Conservation (phyloP, 2,329 filamentous ascomycete genomes). For the Claviceps purpurea region DNA sequence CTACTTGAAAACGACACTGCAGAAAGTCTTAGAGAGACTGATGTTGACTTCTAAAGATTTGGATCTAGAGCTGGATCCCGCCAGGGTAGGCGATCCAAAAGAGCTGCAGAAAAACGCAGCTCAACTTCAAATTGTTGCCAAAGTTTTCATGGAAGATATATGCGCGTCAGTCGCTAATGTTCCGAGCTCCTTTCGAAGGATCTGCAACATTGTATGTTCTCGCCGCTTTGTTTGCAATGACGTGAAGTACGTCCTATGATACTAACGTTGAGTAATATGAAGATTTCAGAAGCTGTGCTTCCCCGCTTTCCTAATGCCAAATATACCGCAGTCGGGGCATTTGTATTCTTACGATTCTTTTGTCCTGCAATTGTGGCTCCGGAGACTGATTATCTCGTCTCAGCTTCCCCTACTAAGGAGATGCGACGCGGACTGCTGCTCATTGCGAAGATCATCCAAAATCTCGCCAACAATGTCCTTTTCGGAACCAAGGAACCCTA, state of each 20-base stretch:
- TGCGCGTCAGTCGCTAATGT: constrained; percentile 48
- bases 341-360: constrained; percentile 60
- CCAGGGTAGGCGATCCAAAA: constrained; percentile 44
- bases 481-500: constrained; percentile 61
- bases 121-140: constrained; percentile 52
- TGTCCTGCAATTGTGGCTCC: constrained; percentile 60
- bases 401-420: constrained; percentile 48
- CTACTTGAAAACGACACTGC: constrained; percentile 50
- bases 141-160: constrained; percentile 60
- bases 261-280: background rate
- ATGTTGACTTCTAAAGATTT: constrained; percentile 55
- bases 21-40: constrained; percentile 52
- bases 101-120: constrained; percentile 53
- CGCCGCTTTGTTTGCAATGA: background rate
- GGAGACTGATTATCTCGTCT: constrained; percentile 52
- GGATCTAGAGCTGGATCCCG: constrained; percentile 54
- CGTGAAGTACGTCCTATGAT: background rate
- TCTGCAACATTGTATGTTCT: constrained; percentile 48
- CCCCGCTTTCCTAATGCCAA: constrained; percentile 54
- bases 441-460: constrained; percentile 60
- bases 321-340: constrained; percentile 58
- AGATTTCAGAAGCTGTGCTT: constrained; percentile 51
- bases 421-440: constrained; percentile 55
- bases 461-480: constrained; percentile 57
- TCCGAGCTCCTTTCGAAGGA: constrained; percentile 50